A percentile compares a stretch with the other conserved stretches of the same genome.
Conservation (phyloP, 768 basidiomycete genomes). For the Tulasnella sp. region DNA sequence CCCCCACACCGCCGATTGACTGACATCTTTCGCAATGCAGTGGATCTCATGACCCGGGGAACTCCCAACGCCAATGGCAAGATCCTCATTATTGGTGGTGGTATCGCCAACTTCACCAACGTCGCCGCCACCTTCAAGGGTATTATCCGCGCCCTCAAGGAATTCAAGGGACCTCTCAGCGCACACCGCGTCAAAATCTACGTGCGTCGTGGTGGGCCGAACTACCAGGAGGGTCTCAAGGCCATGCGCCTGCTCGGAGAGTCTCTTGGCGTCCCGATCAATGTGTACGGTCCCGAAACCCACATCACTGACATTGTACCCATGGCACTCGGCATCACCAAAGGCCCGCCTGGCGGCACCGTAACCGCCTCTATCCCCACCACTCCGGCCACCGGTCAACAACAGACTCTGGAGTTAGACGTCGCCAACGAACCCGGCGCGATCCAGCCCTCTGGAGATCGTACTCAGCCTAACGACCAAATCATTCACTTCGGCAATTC, state of each 20-base stretch:
- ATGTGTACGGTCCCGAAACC: constrained; percentile 94
- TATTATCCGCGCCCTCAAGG: constrained; percentile 93
- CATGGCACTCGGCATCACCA: constrained; percentile 79
- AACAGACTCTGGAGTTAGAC: constrained; percentile 29
- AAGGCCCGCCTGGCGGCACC: constrained; percentile 37
- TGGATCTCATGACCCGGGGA: constrained; percentile 93
- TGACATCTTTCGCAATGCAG: constrained; percentile 30
- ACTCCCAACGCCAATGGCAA: constrained; percentile 69
- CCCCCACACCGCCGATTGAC: background rate
- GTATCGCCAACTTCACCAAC: constrained; percentile 99
- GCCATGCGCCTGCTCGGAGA: constrained; percentile 95
- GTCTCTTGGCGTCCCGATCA: constrained; percentile 93
- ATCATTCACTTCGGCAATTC: constrained; percentile 76
- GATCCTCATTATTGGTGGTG: constrained; percentile 98
- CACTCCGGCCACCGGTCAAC: constrained; percentile 33
- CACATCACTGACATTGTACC: constrained; percentile 99
- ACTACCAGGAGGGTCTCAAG: constrained; percentile 98
- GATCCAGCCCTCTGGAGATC: constrained; percentile 68
- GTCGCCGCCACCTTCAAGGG: constrained; percentile 99
- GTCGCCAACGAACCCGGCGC: constrained; percentile 40
- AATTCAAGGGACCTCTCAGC: constrained; percentile 79
- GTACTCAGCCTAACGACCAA: constrained; percentile 76
- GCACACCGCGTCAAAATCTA: constrained; percentile 85
- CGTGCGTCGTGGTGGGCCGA: constrained; percentile 95
- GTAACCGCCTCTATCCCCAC: constrained; percentile 31